Percentiles rank a stretch among this genome's conserved stretches.
phyloP scores from a whole-genome alignment of 306 rosid species.

The Comarum palustre region DNA sequence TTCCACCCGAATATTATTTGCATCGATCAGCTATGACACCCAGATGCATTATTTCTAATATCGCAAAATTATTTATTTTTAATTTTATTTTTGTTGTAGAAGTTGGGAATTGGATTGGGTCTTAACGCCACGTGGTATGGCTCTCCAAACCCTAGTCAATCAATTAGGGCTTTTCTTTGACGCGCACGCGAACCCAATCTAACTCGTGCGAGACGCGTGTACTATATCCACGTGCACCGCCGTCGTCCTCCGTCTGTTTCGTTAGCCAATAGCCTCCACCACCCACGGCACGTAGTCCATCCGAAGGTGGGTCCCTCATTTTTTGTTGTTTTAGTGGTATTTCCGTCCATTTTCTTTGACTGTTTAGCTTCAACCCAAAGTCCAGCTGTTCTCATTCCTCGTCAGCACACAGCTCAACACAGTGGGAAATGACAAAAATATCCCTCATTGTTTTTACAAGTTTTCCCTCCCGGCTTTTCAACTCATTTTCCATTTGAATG shows the following conservation, averaged over 20 bases:
- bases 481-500: too few species aligned
- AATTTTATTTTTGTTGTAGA: too few species aligned
- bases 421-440: not conserved
- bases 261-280: not conserved
- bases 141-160: not conserved
- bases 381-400: not conserved
- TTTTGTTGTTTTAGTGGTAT: too few species aligned
- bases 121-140: not conserved
- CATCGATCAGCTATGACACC: too few species aligned
- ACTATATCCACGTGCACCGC: slow-evolving; percentile 28
- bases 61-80: too few species aligned
- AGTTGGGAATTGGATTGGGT: not conserved
- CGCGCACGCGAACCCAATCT: too few species aligned
- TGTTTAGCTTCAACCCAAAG: not conserved
- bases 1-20: too few species aligned
- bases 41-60: too few species aligned
- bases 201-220: not conserved
- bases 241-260: not conserved
- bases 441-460: not conserved
- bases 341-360: slow-evolving; percentile 17
- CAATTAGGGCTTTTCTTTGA: not conserved
- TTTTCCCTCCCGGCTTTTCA: too few species aligned
- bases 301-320: not conserved
- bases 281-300: slow-evolving; percentile 10
- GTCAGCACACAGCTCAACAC: not conserved